These are phyloP conservation scores for Talaromyces amestolkiae DNA, from an alignment of 2,329 filamentous ascomycete genomes.

Conservation along the genomic window DNA sequence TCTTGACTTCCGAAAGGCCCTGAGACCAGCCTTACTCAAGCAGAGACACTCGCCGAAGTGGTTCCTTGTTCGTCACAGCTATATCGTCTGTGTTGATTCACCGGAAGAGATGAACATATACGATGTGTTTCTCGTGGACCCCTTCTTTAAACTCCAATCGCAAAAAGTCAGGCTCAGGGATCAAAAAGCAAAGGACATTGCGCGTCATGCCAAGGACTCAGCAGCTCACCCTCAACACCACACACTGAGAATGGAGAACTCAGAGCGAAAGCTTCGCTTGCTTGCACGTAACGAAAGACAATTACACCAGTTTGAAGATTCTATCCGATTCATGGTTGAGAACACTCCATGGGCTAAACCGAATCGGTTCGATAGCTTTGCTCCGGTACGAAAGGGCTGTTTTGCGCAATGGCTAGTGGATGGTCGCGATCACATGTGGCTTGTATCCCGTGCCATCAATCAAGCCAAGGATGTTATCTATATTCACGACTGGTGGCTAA, in stretches of 20 bases:
- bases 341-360: constrained; percentile 78
- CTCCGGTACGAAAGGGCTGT: constrained; percentile 79
- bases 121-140: constrained; percentile 95
- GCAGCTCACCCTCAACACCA: constrained; percentile 70
- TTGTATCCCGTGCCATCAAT: constrained; percentile 91
- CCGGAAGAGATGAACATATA: constrained; percentile 99
- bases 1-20: constrained; percentile 76
- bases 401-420: constrained; percentile 97
- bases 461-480: constrained; percentile 98
- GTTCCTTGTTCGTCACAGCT: constrained; percentile 97
- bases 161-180: constrained; percentile 58
- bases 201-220: constrained; percentile 63
- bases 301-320: constrained; percentile 88
- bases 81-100: constrained; percentile 96
- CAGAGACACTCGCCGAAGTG: constrained; percentile 86
- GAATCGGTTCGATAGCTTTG: constrained; percentile 91
- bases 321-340: constrained; percentile 78
- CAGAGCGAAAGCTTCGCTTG: constrained; percentile 86
- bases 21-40: constrained; percentile 75
- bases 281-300: constrained; percentile 88
- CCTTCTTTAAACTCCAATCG: constrained; percentile 77
- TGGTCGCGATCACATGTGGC: constrained; percentile 98
- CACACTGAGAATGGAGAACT: constrained; percentile 81
- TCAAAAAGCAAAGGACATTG: constrained; percentile 58
- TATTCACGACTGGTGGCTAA: constrained; percentile 99